These are phyloP conservation scores for Kockiozyma suomiensis DNA, from an alignment of 805 yeast genomes.

Conservation along the genomic window DNA sequence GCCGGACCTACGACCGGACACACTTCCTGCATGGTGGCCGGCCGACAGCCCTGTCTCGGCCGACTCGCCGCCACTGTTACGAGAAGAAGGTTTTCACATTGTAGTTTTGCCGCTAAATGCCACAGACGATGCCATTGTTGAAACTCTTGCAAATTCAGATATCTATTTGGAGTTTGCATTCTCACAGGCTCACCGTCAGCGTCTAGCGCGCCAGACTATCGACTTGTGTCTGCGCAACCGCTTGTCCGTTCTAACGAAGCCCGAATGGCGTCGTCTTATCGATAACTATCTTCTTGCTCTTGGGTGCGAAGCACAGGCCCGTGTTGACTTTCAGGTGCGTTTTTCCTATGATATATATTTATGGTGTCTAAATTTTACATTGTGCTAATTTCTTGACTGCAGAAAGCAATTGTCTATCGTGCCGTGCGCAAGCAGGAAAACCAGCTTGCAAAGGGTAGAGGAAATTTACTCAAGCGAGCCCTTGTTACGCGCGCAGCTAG, in stretches of 20 bases:
- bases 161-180: conserved; percentile 66
- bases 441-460: conserved; percentile 16
- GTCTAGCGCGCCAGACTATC: conserved; percentile 66
- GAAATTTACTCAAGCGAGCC: conserved; percentile 18
- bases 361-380: no score
- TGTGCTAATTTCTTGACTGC: neutral
- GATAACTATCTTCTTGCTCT: conserved; percentile 67
- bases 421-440: conserved; percentile 44
- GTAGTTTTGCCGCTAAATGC: conserved; percentile 57
- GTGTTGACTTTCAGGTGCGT: conserved; percentile 56
- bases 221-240: conserved; percentile 48
- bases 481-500: conserved; percentile 17
- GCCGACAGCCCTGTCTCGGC: neutral
- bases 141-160: conserved; percentile 58
- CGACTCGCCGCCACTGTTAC: conserved; percentile 40
- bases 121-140: conserved; percentile 52
- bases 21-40: conserved; percentile 56
- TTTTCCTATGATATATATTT: neutral
- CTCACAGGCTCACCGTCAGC: conserved; percentile 55
- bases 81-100: conserved; percentile 49
- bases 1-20: conserved; percentile 50
- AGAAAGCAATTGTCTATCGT: conserved; percentile 34
- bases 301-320: conserved; percentile 71
- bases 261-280: conserved; percentile 74
- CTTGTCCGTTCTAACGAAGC: conserved; percentile 41